A percentile compares a stretch with the other conserved stretches of the same genome.
phyloP scores from a whole-genome alignment of 306 rosid genomes.

The Vigna unguiculata region DNA sequence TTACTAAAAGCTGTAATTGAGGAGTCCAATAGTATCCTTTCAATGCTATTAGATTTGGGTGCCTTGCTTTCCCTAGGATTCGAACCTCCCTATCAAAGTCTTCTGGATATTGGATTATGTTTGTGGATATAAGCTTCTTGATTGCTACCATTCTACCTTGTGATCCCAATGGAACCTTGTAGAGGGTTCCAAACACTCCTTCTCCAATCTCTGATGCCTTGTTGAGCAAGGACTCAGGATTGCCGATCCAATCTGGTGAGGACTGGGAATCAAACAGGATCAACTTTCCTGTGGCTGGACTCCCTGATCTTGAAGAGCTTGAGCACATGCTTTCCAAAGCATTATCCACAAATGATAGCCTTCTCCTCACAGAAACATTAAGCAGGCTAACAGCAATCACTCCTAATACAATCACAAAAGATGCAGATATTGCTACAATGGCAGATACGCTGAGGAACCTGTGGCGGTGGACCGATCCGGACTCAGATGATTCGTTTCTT shows the following conservation, averaged over 20 bases:
- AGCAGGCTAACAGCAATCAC: slow-evolving; percentile 74
- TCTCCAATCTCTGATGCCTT: slow-evolving; percentile 88
- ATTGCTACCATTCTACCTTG: slow-evolving; percentile 74
- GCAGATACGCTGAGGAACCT: slow-evolving; percentile 85
- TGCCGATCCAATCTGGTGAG: slow-evolving; percentile 54
- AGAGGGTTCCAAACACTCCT: slow-evolving; percentile 90
- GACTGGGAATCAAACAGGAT: slow-evolving; percentile 68
- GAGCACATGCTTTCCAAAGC: slow-evolving; percentile 94
- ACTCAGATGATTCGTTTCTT: slow-evolving; percentile 44
- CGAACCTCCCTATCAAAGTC: slow-evolving; percentile 82
- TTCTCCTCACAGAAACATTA: slow-evolving; percentile 75
- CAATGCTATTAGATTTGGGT: slow-evolving; percentile 67
- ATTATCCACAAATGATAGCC: slow-evolving; percentile 71
- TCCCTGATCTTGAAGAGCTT: slow-evolving; percentile 74
- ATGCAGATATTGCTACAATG: slow-evolving; percentile 81
- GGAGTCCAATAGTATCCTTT: slow-evolving; percentile 91
- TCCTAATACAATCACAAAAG: slow-evolving; percentile 68
- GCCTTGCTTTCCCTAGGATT: slow-evolving; percentile 71
- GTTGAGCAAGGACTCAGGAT: slow-evolving; percentile 66
- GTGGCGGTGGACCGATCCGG: slow-evolving; percentile 50
- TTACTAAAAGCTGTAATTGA: slow-evolving; percentile 67
- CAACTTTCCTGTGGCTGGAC: slow-evolving; percentile 74
- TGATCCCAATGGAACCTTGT: slow-evolving; percentile 73
- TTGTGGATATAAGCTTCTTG: slow-evolving; percentile 72
- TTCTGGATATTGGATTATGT: slow-evolving; percentile 68